Conservation (phyloP, 192 early-diverging fungal species). For the Powellomyces hirtus region DNA sequence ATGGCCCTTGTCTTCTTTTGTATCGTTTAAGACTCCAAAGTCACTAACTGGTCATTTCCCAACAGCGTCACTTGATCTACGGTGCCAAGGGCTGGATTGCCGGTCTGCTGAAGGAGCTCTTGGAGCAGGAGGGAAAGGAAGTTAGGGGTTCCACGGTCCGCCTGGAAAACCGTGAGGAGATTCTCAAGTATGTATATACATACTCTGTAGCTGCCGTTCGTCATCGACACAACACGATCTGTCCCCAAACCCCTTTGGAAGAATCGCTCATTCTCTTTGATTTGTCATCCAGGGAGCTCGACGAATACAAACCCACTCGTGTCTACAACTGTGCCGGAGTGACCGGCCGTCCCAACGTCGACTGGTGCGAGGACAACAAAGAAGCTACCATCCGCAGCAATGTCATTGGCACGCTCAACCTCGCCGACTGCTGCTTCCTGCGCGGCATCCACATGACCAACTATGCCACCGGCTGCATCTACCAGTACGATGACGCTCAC, state of each 20-base stretch:
- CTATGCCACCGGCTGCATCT: slow-evolving; percentile 32
- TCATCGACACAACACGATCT: neutral
- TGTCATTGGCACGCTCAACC: slow-evolving; percentile 29
- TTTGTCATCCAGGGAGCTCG: slow-evolving; percentile 15
- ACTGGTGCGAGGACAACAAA: slow-evolving; percentile 37
- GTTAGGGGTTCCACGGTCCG: slow-evolving; percentile 14
- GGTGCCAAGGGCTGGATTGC: slow-evolving; percentile 32
- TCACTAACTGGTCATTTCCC: neutral
- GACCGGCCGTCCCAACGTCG: slow-evolving; percentile 33
- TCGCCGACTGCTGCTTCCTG: slow-evolving; percentile 28
- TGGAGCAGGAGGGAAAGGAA: slow-evolving; percentile 21
- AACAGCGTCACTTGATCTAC: slow-evolving; percentile 25
- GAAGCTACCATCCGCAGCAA: slow-evolving; percentile 33
- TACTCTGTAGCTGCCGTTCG: neutral
- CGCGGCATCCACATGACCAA: slow-evolving; percentile 34
- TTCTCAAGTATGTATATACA: slow-evolving; percentile 8
- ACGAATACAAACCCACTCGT: slow-evolving; percentile 27
- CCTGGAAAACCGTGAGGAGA: slow-evolving; percentile 19
- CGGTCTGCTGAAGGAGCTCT: slow-evolving; percentile 19
- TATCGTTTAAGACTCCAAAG: too few species aligned
- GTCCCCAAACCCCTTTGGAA: neutral
- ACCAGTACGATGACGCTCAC: slow-evolving; percentile 27
- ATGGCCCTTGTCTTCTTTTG: too few species aligned
- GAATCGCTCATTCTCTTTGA: neutral
- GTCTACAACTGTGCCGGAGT: slow-evolving; percentile 34